These are phyloP conservation scores for Arthrocladium fulminans DNA, from an alignment of 2,329 filamentous ascomycete species.

Conservation along the genomic window DNA sequence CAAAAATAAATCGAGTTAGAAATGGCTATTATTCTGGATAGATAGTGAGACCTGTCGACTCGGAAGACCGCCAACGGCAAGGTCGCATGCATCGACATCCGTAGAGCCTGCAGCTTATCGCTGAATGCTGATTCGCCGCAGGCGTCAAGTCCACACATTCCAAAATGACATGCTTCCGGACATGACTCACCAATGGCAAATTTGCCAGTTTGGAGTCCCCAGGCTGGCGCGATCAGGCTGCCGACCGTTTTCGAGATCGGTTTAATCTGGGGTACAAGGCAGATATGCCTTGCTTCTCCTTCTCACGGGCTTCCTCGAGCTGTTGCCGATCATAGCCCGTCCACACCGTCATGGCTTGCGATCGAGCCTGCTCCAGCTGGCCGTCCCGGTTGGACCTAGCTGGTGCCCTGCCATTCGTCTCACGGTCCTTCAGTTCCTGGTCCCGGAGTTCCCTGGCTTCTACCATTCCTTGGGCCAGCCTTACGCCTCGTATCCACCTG, in stretches of 20 bases:
- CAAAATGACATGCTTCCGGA: constrained; percentile 6
- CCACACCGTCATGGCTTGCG: constrained; percentile 17
- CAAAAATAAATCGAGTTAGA: background rate
- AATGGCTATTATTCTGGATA: background rate
- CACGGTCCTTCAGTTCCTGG: background rate
- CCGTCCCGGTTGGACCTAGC: background rate
- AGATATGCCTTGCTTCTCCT: constrained; percentile 9
- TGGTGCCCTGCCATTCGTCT: background rate
- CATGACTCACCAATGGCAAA: background rate
- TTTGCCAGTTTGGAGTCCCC: background rate
- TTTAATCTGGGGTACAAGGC: background rate
- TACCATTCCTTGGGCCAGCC: constrained; percentile 19
- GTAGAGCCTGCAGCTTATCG: constrained; percentile 7
- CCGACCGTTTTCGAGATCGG: background rate
- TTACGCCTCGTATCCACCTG: constrained; percentile 28
- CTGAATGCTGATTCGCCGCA: constrained; percentile 3
- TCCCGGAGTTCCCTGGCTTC: constrained; percentile 14
- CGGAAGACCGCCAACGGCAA: background rate
- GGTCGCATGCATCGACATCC: background rate
- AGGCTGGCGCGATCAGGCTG: background rate
- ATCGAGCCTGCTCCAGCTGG: constrained; percentile 13
- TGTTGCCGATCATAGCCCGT: constrained; percentile 13
- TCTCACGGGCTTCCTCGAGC: constrained; percentile 13
- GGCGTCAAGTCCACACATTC: background rate
- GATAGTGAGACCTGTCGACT: background rate